A percentile compares a stretch with the other conserved stretches of the same genome.
These are phyloP conservation scores for Cicer bijugum DNA, from an alignment of 306 rosid species.

Conservation along the genomic window DNA sequence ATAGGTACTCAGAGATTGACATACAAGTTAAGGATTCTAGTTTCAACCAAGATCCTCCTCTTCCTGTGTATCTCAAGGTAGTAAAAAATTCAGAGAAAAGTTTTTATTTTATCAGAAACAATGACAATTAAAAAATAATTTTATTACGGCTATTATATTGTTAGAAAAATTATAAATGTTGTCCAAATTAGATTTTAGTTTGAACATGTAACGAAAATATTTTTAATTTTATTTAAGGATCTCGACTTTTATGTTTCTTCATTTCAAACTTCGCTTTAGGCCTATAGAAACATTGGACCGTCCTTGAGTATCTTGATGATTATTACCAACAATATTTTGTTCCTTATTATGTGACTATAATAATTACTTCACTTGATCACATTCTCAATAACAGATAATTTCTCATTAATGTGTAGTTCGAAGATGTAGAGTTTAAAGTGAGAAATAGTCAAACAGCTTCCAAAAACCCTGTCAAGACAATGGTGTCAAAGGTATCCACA, in stretches of 20 bases:
- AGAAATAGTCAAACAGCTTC: constrained; percentile 53
- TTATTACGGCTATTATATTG: too few species aligned
- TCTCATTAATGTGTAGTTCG: constrained; percentile 66
- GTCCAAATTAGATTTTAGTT: too few species aligned
- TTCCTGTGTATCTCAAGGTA: constrained; percentile 91
- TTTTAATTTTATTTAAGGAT: too few species aligned
- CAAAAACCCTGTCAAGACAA: constrained; percentile 60
- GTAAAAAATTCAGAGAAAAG: neutral
- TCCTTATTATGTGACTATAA: neutral
- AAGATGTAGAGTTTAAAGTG: constrained; percentile 82
- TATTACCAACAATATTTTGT: neutral
- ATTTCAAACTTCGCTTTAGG: neutral
- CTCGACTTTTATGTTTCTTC: too few species aligned
- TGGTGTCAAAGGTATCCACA: constrained; percentile 65
- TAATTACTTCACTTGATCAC: neutral
- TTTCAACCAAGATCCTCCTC: constrained; percentile 61
- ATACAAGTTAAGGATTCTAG: constrained; percentile 51
- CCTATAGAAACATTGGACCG: neutral
- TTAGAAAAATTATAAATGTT: too few species aligned
- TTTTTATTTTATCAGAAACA: neutral
- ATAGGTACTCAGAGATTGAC: constrained; percentile 67
- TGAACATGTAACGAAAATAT: too few species aligned
- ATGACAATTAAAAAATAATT: too few species aligned
- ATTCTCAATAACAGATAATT: neutral
- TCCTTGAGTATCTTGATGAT: neutral